Conservation (phyloP, 2,329 filamentous ascomycete species). For the Claviceps maximensis region DNA sequence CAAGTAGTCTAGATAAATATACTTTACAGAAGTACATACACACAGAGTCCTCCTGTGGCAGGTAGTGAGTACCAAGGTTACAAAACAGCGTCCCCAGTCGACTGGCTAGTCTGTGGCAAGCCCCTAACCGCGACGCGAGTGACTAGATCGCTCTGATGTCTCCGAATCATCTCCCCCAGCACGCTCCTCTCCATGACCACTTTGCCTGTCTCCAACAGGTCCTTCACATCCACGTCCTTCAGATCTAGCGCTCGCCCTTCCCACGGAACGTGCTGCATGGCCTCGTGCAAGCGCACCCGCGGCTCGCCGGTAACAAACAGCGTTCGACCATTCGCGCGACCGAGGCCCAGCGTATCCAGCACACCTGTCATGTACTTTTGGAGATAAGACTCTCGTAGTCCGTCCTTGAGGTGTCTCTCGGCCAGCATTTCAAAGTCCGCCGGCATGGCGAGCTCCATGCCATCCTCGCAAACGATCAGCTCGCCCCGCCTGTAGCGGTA, state of each 20-base stretch:
- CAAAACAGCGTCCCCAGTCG: conserved; percentile 15
- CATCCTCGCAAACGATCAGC: conserved; percentile 71
- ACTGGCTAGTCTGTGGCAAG: conserved; percentile 19
- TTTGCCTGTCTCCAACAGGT: conserved; percentile 72
- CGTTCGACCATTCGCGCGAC: conserved; percentile 52
- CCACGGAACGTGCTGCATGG: conserved; percentile 48
- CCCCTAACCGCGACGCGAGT: conserved; percentile 33
- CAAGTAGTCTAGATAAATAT: neutral
- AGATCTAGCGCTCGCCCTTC: conserved; percentile 58
- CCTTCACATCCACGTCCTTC: conserved; percentile 88
- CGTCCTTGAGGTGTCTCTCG: conserved; percentile 29
- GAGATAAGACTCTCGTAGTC: conserved; percentile 42
- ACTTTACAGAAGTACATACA: neutral
- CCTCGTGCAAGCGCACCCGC: conserved; percentile 50
- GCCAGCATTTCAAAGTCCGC: conserved; percentile 33
- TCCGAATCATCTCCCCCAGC: conserved; percentile 58
- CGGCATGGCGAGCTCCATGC: conserved; percentile 52
- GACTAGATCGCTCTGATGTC: conserved; percentile 56
- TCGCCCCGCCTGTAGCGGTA: conserved; percentile 83
- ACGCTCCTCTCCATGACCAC: conserved; percentile 78
- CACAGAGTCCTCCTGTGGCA: neutral
- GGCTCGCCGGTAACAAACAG: conserved; percentile 56
- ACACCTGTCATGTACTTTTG: conserved; percentile 53
- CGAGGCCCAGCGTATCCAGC: conserved; percentile 58
- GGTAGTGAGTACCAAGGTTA: neutral